phyloP scores from a whole-genome alignment of 176 grass and related monocot species.

The Pontederia crassipes region DNA sequence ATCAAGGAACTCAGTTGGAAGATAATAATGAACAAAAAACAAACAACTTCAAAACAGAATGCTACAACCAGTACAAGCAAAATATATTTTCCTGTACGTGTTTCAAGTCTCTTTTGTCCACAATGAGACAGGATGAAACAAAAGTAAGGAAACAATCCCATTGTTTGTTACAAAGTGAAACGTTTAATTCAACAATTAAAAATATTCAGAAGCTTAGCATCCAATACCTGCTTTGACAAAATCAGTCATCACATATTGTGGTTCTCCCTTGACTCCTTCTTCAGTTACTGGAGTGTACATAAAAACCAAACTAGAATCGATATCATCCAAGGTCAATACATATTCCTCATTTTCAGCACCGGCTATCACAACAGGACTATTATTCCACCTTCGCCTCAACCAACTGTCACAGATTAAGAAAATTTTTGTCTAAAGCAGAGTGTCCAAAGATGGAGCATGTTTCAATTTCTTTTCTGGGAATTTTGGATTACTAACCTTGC shows the following conservation, averaged over 20 bases:
- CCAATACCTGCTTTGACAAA: slow-evolving; percentile 77
- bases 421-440: not conserved
- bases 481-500: slow-evolving; percentile 47
- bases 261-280: slow-evolving; percentile 75
- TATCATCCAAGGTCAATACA: slow-evolving; percentile 58
- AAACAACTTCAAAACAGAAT: no score
- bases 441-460: not conserved
- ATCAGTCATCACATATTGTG: slow-evolving; percentile 67
- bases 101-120: no score
- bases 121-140: no score
- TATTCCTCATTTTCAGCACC: slow-evolving; percentile 83
- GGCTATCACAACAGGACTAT: slow-evolving; percentile 44
- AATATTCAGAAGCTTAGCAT: not conserved
- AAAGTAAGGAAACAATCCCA: no score
- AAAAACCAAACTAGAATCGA: slow-evolving; percentile 82
- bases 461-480: not conserved
- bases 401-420: slow-evolving; percentile 42
- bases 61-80: no score
- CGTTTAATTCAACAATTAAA: no score
- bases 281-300: slow-evolving; percentile 80
- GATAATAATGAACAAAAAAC: not conserved
- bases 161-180: no score
- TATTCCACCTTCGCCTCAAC: slow-evolving; percentile 71
- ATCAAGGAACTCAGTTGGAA: slow-evolving; percentile 2
- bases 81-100: no score